These are phyloP conservation scores for Aristolochia contorta DNA, from an alignment of 164 flowering plant species.

Conservation along the genomic window DNA sequence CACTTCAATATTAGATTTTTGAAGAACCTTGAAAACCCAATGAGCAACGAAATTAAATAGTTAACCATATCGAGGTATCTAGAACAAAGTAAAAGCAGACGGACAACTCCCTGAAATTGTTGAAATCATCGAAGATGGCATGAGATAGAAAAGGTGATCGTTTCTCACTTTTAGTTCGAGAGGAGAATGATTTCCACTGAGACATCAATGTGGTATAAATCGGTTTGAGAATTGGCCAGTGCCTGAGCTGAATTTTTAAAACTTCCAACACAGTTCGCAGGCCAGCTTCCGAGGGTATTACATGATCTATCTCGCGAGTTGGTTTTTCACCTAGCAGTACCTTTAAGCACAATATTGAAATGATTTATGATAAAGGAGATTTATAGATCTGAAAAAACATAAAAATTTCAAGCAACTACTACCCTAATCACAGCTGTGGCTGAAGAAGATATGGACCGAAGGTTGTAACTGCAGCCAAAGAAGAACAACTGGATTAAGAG, in stretches of 20 bases:
- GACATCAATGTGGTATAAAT: slow-evolving; percentile 34
- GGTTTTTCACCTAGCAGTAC: slow-evolving; percentile 79
- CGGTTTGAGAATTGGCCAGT: slow-evolving; percentile 60
- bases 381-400: background rate
- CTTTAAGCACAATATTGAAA: slow-evolving; percentile 27
- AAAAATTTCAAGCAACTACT: background rate
- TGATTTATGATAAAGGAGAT: background rate
- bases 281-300: slow-evolving; percentile 59
- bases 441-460: slow-evolving; percentile 3
- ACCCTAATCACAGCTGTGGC: slow-evolving; percentile 3
- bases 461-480: slow-evolving; percentile 3
- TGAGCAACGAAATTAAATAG: too few relatives aligned
- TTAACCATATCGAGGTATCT: background rate
- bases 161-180: slow-evolving; percentile 42
- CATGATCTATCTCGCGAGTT: slow-evolving; percentile 19
- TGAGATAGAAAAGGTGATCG: background rate
- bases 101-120: background rate
- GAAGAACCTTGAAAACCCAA: too few relatives aligned
- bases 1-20: background rate
- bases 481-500: background rate
- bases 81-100: background rate
- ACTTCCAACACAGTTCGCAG: slow-evolving; percentile 67
- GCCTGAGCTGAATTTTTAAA: slow-evolving; percentile 58
- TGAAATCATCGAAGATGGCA: background rate
- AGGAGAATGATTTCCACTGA: slow-evolving; percentile 29